These are phyloP conservation scores for Ceratocystis diversiconidia DNA, from an alignment of 2,329 filamentous ascomycete species.

Conservation along the genomic window DNA sequence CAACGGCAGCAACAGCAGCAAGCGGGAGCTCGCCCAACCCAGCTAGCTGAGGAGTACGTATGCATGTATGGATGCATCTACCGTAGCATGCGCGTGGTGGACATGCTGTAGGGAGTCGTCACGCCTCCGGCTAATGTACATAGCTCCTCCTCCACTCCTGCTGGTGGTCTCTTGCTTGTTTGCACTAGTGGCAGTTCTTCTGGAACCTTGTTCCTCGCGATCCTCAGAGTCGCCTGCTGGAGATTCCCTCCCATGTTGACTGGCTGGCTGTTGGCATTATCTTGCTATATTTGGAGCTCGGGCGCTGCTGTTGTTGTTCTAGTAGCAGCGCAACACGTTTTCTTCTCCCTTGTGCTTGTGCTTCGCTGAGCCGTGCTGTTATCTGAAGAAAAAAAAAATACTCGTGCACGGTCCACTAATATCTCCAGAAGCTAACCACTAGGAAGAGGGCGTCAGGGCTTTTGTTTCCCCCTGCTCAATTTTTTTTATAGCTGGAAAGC, in stretches of 20 bases:
- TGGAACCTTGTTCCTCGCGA: neutral
- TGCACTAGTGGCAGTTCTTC: neutral
- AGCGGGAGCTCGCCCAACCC: too few relatives aligned
- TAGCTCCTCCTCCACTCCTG: too few relatives aligned
- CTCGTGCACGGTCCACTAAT: conserved; percentile 2
- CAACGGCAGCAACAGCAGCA: neutral
- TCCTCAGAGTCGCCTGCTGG: neutral
- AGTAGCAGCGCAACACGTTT: neutral
- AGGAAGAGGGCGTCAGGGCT: neutral
- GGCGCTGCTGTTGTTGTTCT: neutral
- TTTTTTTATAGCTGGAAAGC: neutral
- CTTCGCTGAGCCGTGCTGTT: conserved; percentile 1
- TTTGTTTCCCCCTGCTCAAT: neutral
- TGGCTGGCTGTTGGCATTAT: neutral
- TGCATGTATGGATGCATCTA: too few relatives aligned
- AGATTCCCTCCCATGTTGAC: neutral
- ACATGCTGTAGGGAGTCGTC: too few relatives aligned
- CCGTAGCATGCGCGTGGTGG: too few relatives aligned
- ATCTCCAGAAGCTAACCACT: neutral
- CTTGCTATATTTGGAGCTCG: conserved; percentile 5
- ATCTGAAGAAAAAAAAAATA: conserved; percentile 7
- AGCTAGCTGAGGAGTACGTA: too few relatives aligned
- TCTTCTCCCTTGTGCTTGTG: neutral
- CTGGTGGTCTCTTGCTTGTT: too few relatives aligned
- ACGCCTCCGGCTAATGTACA: too few relatives aligned